Base-by-base conservation (phyloP, 2,329 filamentous ascomycete species). In the Myriosclerotinia duriaeana region DNA sequence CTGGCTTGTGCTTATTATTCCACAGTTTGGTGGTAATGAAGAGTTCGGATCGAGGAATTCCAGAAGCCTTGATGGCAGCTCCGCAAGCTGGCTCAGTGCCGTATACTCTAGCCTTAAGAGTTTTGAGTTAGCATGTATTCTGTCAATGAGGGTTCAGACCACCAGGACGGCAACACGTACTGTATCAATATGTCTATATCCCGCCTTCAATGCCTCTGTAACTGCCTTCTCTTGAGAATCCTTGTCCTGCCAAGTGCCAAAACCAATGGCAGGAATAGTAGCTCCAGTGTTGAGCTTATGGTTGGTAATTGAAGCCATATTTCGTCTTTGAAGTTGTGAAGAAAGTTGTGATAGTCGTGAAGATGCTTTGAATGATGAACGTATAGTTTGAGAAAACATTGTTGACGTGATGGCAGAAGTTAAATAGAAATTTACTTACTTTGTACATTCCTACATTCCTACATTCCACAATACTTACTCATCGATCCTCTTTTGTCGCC, bases 61-160 rank as follows among this genome's bases (percentile, higher is more conserved):
- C 91, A 7, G 85, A 80, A 40, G 81, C 83, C 66, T 76, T 76
- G 72, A 94, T 87, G 56, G 82, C 83, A 66, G 90, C 87, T 76
- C 87, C 86, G 64, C 96, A 84, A 12, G 90, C 92, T 76, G 88
- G 81, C 70, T 92, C 92, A 20, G 96, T 92, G 77, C 94, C 91
- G 60, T 89, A 84, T 79, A 96, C 92, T 78, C 96, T 93, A 71
- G 62, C 83, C 88, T 79, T 92, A 92, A 79, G 80, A 89, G 90
- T 5, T 89, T 88, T 67, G 9, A n/a, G 55, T 68, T 34, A 68
- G 54, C 34, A 50, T 5, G 17, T n/a, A 20, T 4, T 26, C 12
- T 42, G 20, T 12, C 0, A 20, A 38, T 20, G 12, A 50, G 2
- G 12, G 8, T 6, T 34, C 15, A 36, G 8, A 15, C 12, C 22